Conservation (phyloP, 2,329 filamentous ascomycete genomes). For the Calonectria naviculata region DNA sequence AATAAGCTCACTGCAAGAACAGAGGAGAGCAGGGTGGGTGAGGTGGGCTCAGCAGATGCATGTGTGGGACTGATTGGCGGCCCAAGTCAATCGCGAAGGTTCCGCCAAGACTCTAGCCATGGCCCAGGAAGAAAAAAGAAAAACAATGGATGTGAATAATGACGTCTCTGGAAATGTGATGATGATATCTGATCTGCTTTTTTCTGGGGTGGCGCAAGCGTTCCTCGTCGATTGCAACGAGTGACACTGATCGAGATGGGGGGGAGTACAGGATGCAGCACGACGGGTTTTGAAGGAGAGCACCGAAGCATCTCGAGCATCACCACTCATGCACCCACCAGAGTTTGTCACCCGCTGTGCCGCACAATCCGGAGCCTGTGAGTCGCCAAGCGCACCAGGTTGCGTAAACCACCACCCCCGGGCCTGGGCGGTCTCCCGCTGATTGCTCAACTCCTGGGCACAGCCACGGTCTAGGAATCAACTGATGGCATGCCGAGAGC, state of each 20-base stretch:
- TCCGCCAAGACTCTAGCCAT: background rate
- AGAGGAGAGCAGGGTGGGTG: background rate
- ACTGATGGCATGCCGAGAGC: slow-evolving; percentile 4
- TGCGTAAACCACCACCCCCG: slow-evolving; percentile 3
- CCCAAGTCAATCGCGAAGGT: too few species aligned
- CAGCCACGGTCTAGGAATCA: slow-evolving; percentile 6
- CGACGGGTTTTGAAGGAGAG: background rate
- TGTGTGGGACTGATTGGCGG: background rate
- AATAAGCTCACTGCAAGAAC: slow-evolving; percentile 1
- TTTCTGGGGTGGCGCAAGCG: background rate
- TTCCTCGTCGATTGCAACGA: background rate
- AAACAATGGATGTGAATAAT: background rate
- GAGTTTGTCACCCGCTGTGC: slow-evolving; percentile 2
- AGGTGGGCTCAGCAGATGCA: background rate
- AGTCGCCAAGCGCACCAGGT: background rate
- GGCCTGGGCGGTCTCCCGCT: background rate
- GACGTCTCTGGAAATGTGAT: background rate
- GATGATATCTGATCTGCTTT: background rate
- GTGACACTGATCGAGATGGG: background rate
- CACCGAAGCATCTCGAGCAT: background rate
- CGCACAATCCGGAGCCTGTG: background rate
- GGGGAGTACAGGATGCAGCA: background rate
- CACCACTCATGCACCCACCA: background rate
- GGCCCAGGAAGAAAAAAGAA: background rate
- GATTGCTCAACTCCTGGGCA: background rate